phyloP scores from a whole-genome alignment of 352 stramenopile species.

The Plasmopara muralis region DNA sequence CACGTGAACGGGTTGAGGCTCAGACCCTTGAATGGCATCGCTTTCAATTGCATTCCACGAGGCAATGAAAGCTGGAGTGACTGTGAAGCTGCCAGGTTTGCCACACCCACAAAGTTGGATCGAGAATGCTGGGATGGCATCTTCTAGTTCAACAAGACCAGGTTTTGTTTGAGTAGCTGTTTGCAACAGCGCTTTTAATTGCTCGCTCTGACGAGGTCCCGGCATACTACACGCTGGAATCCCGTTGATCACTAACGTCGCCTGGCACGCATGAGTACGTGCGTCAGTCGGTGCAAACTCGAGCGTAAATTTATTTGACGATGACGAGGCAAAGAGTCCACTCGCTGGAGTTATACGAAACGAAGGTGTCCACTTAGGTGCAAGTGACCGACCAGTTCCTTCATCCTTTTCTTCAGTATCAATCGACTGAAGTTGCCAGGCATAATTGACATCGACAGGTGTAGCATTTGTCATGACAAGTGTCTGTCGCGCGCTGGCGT shows the following conservation, averaged over 20 bases:
- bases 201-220: conserved; percentile 30
- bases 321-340: conserved; percentile 39
- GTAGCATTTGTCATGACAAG: conserved; percentile 61
- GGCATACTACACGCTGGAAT: conserved; percentile 52
- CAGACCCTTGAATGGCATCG: conserved; percentile 7
- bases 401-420: conserved; percentile 6
- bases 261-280: conserved; percentile 19
- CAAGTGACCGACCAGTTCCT: conserved; percentile 4
- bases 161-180: conserved; percentile 10
- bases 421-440: conserved; percentile 37
- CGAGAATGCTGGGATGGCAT: conserved; percentile 17
- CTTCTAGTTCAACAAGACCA: conserved; percentile 2
- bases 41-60: conserved; percentile 12
- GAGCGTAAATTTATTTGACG: conserved; percentile 36
- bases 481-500: conserved; percentile 24
- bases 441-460: conserved; percentile 50
- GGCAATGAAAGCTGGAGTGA: conserved; percentile 10
- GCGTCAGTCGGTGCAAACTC: conserved; percentile 33
- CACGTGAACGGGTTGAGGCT: conserved; percentile 7
- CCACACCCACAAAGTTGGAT: conserved; percentile 17
- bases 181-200: conserved; percentile 26
- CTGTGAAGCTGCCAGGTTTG: conserved; percentile 17
- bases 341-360: conserved; percentile 34
- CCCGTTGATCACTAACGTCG: conserved; percentile 38
- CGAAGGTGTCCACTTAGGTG: conserved; percentile 13